phyloP scores from a whole-genome alignment of 805 yeast genomes.

The Yarrowia sp. region DNA sequence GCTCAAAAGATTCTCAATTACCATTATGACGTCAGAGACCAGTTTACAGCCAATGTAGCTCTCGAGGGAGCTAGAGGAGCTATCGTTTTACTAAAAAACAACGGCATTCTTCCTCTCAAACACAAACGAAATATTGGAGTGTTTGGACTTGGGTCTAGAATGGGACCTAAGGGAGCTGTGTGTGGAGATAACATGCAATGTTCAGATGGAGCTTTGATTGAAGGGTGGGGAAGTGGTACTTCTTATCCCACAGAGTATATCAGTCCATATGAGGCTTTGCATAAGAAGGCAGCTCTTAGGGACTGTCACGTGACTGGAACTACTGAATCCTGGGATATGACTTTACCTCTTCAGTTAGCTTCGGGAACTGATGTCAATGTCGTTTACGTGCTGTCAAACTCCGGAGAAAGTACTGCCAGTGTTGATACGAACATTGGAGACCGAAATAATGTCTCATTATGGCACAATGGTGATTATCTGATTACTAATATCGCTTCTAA shows the following conservation, averaged over 20 bases:
- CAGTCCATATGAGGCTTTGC: slow-evolving; percentile 58
- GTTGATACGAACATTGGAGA: slow-evolving; percentile 65
- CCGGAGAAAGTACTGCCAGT: slow-evolving; percentile 60
- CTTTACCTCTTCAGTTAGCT: not conserved
- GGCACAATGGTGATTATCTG: slow-evolving; percentile 59
- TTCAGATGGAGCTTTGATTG: slow-evolving; percentile 52
- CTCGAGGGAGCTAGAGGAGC: slow-evolving; percentile 57
- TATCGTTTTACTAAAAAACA: slow-evolving; percentile 51
- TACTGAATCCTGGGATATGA: not conserved
- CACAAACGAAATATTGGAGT: slow-evolving; percentile 42
- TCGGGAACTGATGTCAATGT: slow-evolving; percentile 47
- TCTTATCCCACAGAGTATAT: slow-evolving; percentile 54
- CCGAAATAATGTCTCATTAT: slow-evolving; percentile 50
- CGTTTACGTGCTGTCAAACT: slow-evolving; percentile 53
- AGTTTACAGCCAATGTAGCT: slow-evolving; percentile 47
- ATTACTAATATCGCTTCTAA: slow-evolving; percentile 49
- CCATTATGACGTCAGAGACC: slow-evolving; percentile 54
- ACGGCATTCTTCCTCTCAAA: slow-evolving; percentile 51
- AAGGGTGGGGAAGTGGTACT: slow-evolving; percentile 67
- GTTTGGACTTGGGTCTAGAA: slow-evolving; percentile 46
- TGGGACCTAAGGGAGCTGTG: slow-evolving; percentile 51
- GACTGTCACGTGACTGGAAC: not conserved
- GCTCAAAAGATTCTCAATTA: slow-evolving; percentile 44
- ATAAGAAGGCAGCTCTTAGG: slow-evolving; percentile 39
- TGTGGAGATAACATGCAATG: slow-evolving; percentile 52